Base-by-base conservation (phyloP, 495 filamentous ascomycete genomes). In the Sabuloglossum arenarium region DNA sequence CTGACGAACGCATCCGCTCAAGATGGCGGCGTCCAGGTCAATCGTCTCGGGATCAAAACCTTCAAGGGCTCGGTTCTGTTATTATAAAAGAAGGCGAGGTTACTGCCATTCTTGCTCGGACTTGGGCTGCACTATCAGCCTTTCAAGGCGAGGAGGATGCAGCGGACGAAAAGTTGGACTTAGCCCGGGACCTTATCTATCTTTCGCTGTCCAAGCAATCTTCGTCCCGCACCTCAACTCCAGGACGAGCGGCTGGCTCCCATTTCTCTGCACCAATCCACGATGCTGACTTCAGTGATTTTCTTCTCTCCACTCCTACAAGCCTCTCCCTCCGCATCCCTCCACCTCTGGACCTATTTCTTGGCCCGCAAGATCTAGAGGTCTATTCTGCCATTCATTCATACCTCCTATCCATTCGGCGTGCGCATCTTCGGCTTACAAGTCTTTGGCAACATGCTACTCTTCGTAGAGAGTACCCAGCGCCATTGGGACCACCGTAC, bases 31-130 rank as follows among this genome's bases (percentile, higher is more conserved):
- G 64, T 28, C 64, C 66, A 32, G 61, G 56, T 8, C 59, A 63
- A 28, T 24, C 60, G 23, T 56, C 54, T 47, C 34, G 51, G 8
- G 68, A 70, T 46, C 66, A 67, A 12, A 29, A 59, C 2, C 53
- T 61, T 47, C 64, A 67, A 32, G 67, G 64, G 11, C 63, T 80
- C 2, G 67, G 71, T 31, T 77, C 74, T 5, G 70, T 89, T 12
- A 68, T 82, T 6, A 75, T 96, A 47, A 95, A 88, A 66, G 88
- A 96, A 60, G 84, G 84, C 3, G 91, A 98, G 65, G 78, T 94
- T 0, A 76, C 77, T 30, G 76, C 82, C 25, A 78, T 86, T 9
- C 66, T 98, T 21, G 71, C 77, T 9, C 73, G 83, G 59, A 79
- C 86, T 1, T 94, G 85, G 86, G 74, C 80, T 1, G 78, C 82